These are phyloP conservation scores for Chloris gayana DNA, from an alignment of 176 grass and related monocot species.

Conservation along the genomic window DNA sequence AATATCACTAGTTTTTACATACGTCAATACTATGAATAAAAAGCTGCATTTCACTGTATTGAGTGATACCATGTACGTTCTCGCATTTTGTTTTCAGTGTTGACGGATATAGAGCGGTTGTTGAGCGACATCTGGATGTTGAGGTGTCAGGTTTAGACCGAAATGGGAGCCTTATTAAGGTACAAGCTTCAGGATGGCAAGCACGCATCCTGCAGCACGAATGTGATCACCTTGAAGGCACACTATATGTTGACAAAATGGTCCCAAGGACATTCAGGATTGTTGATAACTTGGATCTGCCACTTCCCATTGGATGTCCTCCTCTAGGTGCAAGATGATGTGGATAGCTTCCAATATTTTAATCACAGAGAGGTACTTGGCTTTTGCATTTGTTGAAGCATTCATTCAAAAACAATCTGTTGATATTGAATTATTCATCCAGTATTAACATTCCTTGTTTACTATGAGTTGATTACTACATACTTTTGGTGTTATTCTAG, in stretches of 20 bases:
- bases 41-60: constrained; percentile 15
- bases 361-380: constrained; percentile 15
- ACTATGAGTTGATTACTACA: background rate
- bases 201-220: constrained; percentile 94
- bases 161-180: constrained; percentile 65
- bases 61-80: constrained; percentile 3
- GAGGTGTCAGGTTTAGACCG: constrained; percentile 83
- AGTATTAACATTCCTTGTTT: constrained; percentile 17
- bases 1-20: background rate
- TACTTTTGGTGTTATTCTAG: background rate
- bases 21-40: background rate
- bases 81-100: constrained; percentile 57
- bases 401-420: background rate
- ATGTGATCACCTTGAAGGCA: constrained; percentile 94
- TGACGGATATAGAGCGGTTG: constrained; percentile 81
- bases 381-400: background rate
- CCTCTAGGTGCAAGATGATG: constrained; percentile 55
- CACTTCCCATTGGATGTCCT: constrained; percentile 71
- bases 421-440: constrained; percentile 7
- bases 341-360: constrained; percentile 6
- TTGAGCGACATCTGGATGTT: constrained; percentile 84
- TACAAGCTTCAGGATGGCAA: constrained; percentile 86
- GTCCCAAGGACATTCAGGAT: constrained; percentile 79
- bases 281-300: constrained; percentile 82
- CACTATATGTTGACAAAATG: constrained; percentile 93